These are phyloP conservation scores for Dictyostelium capitatum DNA, from an alignment of 78 protist species.

Conservation along the genomic window DNA sequence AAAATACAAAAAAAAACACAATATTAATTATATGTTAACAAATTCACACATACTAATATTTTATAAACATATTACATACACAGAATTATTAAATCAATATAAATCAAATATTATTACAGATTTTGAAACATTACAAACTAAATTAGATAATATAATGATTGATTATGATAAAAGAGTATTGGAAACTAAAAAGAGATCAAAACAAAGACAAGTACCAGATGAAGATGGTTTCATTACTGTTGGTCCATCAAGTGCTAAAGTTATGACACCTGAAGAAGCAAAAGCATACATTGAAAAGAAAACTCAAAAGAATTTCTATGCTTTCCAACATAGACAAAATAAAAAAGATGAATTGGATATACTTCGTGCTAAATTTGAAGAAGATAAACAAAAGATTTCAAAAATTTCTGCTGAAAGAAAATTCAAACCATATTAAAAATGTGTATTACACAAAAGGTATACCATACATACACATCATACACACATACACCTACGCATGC, in stretches of 20 bases:
- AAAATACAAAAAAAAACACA: too few species aligned
- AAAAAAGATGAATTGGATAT: constrained; percentile 64
- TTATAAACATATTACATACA: too few species aligned
- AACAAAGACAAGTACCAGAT: constrained; percentile 35
- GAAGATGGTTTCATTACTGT: constrained; percentile 70
- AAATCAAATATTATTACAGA: constrained; percentile 24
- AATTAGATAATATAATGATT: constrained; percentile 49
- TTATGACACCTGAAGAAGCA: constrained; percentile 20
- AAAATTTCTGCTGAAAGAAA: constrained; percentile 54
- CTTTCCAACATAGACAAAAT: constrained; percentile 78
- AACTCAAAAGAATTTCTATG: constrained; percentile 59
- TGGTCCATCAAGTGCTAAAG: constrained; percentile 29
- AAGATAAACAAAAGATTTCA: constrained; percentile 72
- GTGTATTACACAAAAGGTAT: too few species aligned
- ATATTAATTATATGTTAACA: too few species aligned
- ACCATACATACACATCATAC: not conserved
- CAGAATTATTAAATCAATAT: constrained; percentile 45
- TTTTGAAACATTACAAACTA: constrained; percentile 40
- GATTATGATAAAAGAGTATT: constrained; percentile 55
- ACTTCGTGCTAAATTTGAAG: constrained; percentile 71
- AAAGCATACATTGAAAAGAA: constrained; percentile 25
- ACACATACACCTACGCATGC: not conserved
- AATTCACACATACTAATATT: too few species aligned
- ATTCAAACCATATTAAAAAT: constrained; percentile 74
- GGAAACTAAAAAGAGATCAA: not conserved